A percentile compares a stretch with the other conserved stretches of the same genome.
Conservation (phyloP, 2,329 filamentous ascomycete genomes). For the Colletotrichum paranaense region DNA sequence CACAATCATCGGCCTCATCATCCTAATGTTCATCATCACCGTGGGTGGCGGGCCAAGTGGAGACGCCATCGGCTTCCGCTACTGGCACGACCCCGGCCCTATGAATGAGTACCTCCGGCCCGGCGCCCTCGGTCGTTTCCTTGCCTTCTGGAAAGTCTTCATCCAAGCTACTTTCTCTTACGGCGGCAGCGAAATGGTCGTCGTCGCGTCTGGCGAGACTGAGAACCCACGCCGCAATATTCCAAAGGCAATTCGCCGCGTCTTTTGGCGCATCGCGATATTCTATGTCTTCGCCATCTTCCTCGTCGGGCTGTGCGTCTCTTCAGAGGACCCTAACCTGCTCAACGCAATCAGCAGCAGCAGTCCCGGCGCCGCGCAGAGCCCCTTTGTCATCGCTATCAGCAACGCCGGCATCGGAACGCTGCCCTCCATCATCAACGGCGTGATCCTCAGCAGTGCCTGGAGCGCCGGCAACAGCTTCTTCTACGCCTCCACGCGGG, state of each 20-base stretch:
- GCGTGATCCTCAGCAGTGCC: constrained; percentile 78
- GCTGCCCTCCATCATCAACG: constrained; percentile 80
- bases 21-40: constrained; percentile 61
- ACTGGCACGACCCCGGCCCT: constrained; percentile 55
- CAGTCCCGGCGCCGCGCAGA: constrained; percentile 22
- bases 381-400: constrained; percentile 69
- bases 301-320: constrained; percentile 62
- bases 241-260: constrained; percentile 63
- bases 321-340: constrained; percentile 54
- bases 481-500: constrained; percentile 68
- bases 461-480: constrained; percentile 77
- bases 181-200: constrained; percentile 62
- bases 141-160: constrained; percentile 57
- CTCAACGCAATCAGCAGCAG: constrained; percentile 41
- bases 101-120: constrained; percentile 54
- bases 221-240: constrained; percentile 59
- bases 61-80: constrained; percentile 57
- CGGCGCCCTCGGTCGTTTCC: constrained; percentile 52
- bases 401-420: constrained; percentile 73
- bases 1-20: constrained; percentile 60
- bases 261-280: constrained; percentile 64
- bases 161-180: constrained; percentile 61
- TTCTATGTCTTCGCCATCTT: constrained; percentile 65
- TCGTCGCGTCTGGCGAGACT: constrained; percentile 63
- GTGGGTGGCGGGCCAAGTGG: constrained; percentile 57